Percentiles rank a stretch among this genome's conserved stretches.
Evolutionary conservation across 352 stramenopile genomes (phyloP).

Genomic region (Pythium myriotylum): DNA sequence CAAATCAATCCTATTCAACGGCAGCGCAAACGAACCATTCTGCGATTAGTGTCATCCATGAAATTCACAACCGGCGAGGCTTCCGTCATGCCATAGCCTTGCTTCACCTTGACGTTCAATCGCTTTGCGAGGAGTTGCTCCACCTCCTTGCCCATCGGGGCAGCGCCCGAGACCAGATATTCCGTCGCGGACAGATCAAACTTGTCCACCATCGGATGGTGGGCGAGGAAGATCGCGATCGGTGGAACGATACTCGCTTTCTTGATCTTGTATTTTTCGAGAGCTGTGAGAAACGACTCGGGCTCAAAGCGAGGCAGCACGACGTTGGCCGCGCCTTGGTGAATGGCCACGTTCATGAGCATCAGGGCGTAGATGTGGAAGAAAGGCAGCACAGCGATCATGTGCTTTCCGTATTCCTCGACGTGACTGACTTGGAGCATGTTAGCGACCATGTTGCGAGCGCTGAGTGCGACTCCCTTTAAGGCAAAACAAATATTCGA

Average conservation of each 20-base stretch:
- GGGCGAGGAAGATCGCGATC: slow-evolving; percentile 79
- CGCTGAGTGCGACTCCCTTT: no score
- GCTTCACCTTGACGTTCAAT: slow-evolving; percentile 42
- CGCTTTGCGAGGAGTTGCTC: slow-evolving; percentile 55
- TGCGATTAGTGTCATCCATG: slow-evolving; percentile 12
- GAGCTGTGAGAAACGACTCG: slow-evolving; percentile 77
- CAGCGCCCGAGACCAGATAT: slow-evolving; percentile 71
- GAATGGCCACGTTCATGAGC: slow-evolving; percentile 79
- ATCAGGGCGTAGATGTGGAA: slow-evolving; percentile 95
- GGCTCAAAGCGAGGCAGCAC: slow-evolving; percentile 92
- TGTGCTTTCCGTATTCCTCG: slow-evolving; percentile 50
- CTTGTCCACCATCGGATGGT: slow-evolving; percentile 90
- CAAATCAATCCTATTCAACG: no score
- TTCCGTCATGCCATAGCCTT: slow-evolving; percentile 52
- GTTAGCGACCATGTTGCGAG: slow-evolving; percentile 91
- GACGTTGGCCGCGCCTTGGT: slow-evolving; percentile 80
- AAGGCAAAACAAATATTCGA: no score
- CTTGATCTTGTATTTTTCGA: slow-evolving; percentile 61
- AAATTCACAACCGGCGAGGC: slow-evolving; percentile 29
- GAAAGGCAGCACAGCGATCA: slow-evolving; percentile 86
- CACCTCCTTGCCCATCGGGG: slow-evolving; percentile 70
- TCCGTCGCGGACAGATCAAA: slow-evolving; percentile 89
- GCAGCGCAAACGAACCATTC: neutral
- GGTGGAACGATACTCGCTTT: slow-evolving; percentile 85
- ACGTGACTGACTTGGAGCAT: slow-evolving; percentile 79